Evolutionary conservation across 352 stramenopile species (phyloP).

Genomic region (Phytophthora kernoviae): DNA sequence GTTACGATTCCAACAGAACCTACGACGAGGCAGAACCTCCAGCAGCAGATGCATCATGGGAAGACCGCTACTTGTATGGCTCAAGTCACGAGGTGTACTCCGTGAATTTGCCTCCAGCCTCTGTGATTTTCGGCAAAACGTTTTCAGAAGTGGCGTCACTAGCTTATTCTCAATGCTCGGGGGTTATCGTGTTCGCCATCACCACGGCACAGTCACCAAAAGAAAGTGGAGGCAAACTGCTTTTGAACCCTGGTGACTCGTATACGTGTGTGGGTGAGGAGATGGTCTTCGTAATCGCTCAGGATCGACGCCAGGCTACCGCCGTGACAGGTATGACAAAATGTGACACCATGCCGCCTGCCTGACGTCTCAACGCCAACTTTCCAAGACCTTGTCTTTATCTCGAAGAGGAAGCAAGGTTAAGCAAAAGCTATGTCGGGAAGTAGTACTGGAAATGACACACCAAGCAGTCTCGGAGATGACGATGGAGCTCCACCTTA

Average conservation of each 20-base stretch:
- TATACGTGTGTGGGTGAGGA: conserved; percentile 74
- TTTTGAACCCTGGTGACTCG: conserved; percentile 77
- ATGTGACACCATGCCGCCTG: conserved; percentile 23
- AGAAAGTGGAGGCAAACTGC: conserved; percentile 39
- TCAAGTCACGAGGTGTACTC: conserved; percentile 84
- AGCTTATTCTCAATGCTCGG: conserved; percentile 69
- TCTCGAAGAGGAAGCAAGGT: conserved; percentile 18
- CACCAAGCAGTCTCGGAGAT: conserved; percentile 11
- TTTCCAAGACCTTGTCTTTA: conserved; percentile 13
- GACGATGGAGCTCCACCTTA: conserved; percentile 15
- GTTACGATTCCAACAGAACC: conserved; percentile 37
- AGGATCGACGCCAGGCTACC: conserved; percentile 34
- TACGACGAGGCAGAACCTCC: conserved; percentile 23
- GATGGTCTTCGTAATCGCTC: conserved; percentile 73
- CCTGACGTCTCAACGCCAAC: conserved; percentile 23
- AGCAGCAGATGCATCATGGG: conserved; percentile 50
- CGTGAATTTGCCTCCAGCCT: conserved; percentile 54
- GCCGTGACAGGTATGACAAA: conserved; percentile 28
- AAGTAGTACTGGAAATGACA: conserved; percentile 32
- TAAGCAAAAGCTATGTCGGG: conserved; percentile 17
- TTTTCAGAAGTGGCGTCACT: conserved; percentile 80
- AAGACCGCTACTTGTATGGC: conserved; percentile 72
- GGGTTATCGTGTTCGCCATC: conserved; percentile 79
- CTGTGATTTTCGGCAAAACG: conserved; percentile 62
- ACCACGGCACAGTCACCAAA: conserved; percentile 28